Conservation (phyloP, 768 basidiomycete genomes). For the Paxillus rubicundulus region DNA sequence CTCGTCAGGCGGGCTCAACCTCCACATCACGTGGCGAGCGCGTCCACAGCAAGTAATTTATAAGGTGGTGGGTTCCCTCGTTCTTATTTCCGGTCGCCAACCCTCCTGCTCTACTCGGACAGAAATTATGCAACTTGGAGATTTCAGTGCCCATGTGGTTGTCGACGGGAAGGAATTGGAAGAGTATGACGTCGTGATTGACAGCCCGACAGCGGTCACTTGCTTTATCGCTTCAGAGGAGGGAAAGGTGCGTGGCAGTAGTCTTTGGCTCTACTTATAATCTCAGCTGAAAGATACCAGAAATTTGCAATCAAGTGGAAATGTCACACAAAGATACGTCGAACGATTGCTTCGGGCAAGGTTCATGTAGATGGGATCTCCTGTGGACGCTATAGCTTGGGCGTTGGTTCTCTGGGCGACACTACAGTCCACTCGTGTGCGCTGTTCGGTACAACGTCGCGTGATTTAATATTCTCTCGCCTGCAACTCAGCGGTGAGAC, state of each 20-base stretch:
- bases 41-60: no score
- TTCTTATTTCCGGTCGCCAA: not conserved
- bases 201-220: conserved; percentile 9
- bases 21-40: no score
- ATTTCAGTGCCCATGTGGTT: conserved; percentile 11
- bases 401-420: not conserved
- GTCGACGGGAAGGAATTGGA: conserved; percentile 11
- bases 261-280: not conserved
- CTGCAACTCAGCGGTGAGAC: conserved; percentile 17
- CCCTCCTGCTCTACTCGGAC: not conserved
- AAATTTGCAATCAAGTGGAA: conserved; percentile 14
- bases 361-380: conserved; percentile 11
- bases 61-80: no score
- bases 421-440: not conserved
- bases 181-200: conserved; percentile 11
- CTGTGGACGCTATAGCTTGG: accelerated
- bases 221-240: conserved; percentile 25
- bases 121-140: conserved; percentile 14
- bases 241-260: conserved; percentile 15
- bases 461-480: conserved; percentile 15
- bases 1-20: no score
- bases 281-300: not conserved
- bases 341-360: not conserved
- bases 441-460: not conserved
- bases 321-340: not conserved